Evolutionary conservation across 2,329 filamentous ascomycete species (phyloP).

Genomic region (Xylaria sp.): DNA sequence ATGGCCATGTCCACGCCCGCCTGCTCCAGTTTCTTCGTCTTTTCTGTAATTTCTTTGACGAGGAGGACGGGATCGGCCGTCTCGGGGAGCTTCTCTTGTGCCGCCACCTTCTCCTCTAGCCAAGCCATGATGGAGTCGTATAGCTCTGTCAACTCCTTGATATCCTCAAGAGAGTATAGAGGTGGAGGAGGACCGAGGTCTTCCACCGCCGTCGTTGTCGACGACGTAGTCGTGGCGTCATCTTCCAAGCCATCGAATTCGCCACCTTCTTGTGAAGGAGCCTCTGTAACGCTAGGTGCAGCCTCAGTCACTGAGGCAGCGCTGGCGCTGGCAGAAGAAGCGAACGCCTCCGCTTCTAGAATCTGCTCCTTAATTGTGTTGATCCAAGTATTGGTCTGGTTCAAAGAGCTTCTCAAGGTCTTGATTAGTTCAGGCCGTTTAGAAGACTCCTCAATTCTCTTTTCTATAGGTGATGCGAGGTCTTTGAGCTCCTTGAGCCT

Average conservation of each 20-base stretch:
- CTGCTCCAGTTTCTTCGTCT: slow-evolving; percentile 76
- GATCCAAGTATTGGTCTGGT: slow-evolving; percentile 76
- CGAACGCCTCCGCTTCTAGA: slow-evolving; percentile 70
- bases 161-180: slow-evolving; percentile 77
- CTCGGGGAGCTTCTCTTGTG: slow-evolving; percentile 74
- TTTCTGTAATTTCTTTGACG: slow-evolving; percentile 74
- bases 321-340: slow-evolving; percentile 62
- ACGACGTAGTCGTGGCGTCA: slow-evolving; percentile 58
- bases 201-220: slow-evolving; percentile 57
- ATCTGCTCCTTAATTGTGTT: slow-evolving; percentile 76
- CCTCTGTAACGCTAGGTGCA: slow-evolving; percentile 57
- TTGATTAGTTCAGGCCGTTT: slow-evolving; percentile 77
- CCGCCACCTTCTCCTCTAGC: slow-evolving; percentile 76
- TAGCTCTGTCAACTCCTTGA: slow-evolving; percentile 70
- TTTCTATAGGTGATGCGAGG: slow-evolving; percentile 80
- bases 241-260: slow-evolving; percentile 84
- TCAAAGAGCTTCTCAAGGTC: slow-evolving; percentile 74
- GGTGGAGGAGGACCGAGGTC: slow-evolving; percentile 67
- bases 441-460: slow-evolving; percentile 75
- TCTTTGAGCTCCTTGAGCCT: slow-evolving; percentile 81
- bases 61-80: slow-evolving; percentile 81
- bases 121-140: slow-evolving; percentile 74
- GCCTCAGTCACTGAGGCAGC: slow-evolving; percentile 54
- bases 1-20: slow-evolving; percentile 75
- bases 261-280: slow-evolving; percentile 57